Base-by-base conservation (phyloP, 2,329 filamentous ascomycete species). In the Sordariomycetes sp. region DNA sequence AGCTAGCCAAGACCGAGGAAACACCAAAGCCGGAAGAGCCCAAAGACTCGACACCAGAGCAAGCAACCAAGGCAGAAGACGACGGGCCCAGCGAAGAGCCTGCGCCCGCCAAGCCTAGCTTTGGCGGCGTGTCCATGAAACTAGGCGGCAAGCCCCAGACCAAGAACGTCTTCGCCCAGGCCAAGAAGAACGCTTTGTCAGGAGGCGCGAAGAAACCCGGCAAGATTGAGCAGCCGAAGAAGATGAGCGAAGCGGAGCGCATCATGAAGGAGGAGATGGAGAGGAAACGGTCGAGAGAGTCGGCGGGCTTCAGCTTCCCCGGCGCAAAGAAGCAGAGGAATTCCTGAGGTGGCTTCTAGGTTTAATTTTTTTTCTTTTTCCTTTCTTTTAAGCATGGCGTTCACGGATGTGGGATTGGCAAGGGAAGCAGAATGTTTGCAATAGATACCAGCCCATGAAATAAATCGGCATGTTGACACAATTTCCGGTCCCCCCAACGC, bases 211-310 rank as follows among this genome's bases (percentile, higher is more conserved):
- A 86, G 57, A 86, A 85, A 53, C 41, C 55, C 1, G 47, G 61
- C 21, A 69, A 66, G 9, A 59, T 73, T 4, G 75, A 76, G 40
- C 71, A 72, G 35, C 79, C 77, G 3, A 86, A 84, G 66, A 92
- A 84, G 48, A 90, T 94, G 73, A 90, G 83, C 48, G 86, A 93
- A 51, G 82, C 80, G 4, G 86, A 90, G 58, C 72, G 82, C 34
- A 93, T 92, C 48, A 94, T 94, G 87, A 85, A 82, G 56, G 81
- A 84, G 46, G 83, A 88, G 50, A 70, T 86, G 57, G 82, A 86
- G 46, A 68, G 71, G 42, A 87, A 86, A 52, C 67, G 79, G 36
- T 58, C 66, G 21, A 63, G 74, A 31, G 70, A 66, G 8, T 51
- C 51, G 4, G 55, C 55, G 2, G 67, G 68, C 0, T 64, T 65